Base-by-base conservation (phyloP, 1,284 basidiomycete species). In the Fereydounia khargensis region DNA sequence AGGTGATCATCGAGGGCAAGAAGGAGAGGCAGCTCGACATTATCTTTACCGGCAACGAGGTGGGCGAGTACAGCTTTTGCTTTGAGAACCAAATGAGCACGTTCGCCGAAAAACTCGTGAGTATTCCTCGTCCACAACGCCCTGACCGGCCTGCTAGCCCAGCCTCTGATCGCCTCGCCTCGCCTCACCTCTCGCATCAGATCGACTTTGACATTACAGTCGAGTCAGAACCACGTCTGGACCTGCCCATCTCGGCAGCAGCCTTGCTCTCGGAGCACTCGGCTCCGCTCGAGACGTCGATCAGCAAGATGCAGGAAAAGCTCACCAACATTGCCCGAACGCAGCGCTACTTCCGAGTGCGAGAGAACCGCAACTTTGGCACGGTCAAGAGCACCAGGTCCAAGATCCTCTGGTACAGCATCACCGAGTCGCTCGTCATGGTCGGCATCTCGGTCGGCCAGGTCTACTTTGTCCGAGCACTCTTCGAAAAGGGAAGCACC, bases 51-150 rank as follows among this genome's bases (percentile, higher is more conserved):
- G 94, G 89, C 11, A 92, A 96, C 78, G 83, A 83, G 27, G 82
- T 87, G 46, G 94, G 94, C 68, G 95, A 99, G 82, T 97, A 97
- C 78, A 81, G 90, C 3, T 98, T 99, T 80, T 99, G 95, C 80
- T 96, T 99, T 76, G 88, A 91, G 75, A 99, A 98, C 78, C 89
- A 94, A 11, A 49, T 55, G 40, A 62, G 52, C 21, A 57, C 56
- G 7, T 44, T 65, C 17, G 60, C 51, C 9, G 71, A 73, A 16
- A 75, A 75, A 44, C 49, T 72, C 22, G 60, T 65, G 43, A 39
- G 56, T 54, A n/a, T 14, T n/a, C n/a, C n/a, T n/a, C n/a, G n/a
- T n/a, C n/a, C n/a, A 17, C 7, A n/a, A n/a, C n/a, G n/a, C n/a
- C n/a, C n/a, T n/a, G n/a, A n/a, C n/a, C n/a, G n/a, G n/a, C n/a